Evolutionary conservation across 2,329 filamentous ascomycete species (phyloP).

Genomic region (Microcyclosporella mali): DNA sequence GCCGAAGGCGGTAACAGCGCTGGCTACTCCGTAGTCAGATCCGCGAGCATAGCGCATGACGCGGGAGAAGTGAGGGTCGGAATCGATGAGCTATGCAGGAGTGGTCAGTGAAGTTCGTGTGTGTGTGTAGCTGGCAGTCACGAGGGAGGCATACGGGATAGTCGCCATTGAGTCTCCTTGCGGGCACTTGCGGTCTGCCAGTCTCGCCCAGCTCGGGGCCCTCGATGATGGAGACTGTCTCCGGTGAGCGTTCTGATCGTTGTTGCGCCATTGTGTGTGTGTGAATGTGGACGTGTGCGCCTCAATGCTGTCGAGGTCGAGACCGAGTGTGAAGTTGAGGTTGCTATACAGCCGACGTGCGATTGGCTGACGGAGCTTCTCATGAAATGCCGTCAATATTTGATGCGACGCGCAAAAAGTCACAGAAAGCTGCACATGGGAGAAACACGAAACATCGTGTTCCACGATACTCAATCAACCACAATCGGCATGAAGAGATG

Average conservation of each 20-base stretch:
- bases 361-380: too few species aligned
- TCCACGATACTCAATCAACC: too few species aligned
- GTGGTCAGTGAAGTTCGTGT: constrained; percentile 9
- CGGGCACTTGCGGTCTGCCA: constrained; percentile 43
- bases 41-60: constrained; percentile 80
- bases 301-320: constrained; percentile 2
- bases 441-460: too few species aligned
- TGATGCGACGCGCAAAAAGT: too few species aligned
- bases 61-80: constrained; percentile 91
- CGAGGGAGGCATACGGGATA: constrained; percentile 64
- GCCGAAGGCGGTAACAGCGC: constrained; percentile 61
- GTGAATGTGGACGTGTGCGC: constrained; percentile 7
- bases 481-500: constrained; percentile 11
- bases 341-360: too few species aligned
- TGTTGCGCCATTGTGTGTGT: constrained; percentile 17
- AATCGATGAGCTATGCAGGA: constrained; percentile 80
- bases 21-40: constrained; percentile 72
- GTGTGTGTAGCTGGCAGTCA: background rate
- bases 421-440: too few species aligned
- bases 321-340: constrained; percentile 2
- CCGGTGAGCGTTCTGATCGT: constrained; percentile 11
- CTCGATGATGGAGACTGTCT: constrained; percentile 20
- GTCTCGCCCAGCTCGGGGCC: constrained; percentile 28
- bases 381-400: too few species aligned
- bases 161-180: constrained; percentile 73